Evolutionary conservation across 169 alveolate species (phyloP), one percentile per base, ranked within the genome.

Genomic region (Eimeria tenella): DNA sequence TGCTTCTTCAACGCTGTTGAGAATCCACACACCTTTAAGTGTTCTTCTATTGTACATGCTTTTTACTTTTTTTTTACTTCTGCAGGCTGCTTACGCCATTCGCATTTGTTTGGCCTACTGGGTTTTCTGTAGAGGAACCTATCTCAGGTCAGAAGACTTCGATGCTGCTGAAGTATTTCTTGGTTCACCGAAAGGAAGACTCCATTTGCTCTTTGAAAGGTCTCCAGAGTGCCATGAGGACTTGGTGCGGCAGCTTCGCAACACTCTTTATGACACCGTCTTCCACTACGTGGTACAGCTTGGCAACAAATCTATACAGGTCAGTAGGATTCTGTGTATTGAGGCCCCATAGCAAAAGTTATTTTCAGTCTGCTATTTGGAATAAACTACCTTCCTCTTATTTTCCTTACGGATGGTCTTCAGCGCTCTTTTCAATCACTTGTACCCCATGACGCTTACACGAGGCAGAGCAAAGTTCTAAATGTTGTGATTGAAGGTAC

Each of bases 91-190:
- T 0, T 13, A 56, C n/a, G 49, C 68, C 25, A 2, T 82, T 49
- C 90, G 90, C 58, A 55, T 82, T 10, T 82, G 90, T 58, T 82
- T 82, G 90, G 90, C 75, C 21, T 82, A 82, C 52, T 82, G 90
- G 90, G 74, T 82, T 63, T 74, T 82, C 19, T 55, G 58, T 82
- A 55, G 42, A 17, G 90, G 75, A 71, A 17, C 74, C 90, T n/a
- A 58, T 55, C 56, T 82, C n/a, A 55, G 56, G 50, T 55, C 70
- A 5, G 90, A 82, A 82, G 90, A 82, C 56, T 7, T 58, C 10
- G 90, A 82, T 8, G 63, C 21, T 49, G 25, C 74, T 10, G 90
- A 82, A 23, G 56, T 23, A 42, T 53, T 82, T 23, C 90, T 82
- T 56, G 90, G 90, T 8, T 31, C 90, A 56, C 90, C 53, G 56